These are phyloP conservation scores for Candida qinlingensis DNA, from an alignment of 805 yeast genomes.

Conservation along the genomic window DNA sequence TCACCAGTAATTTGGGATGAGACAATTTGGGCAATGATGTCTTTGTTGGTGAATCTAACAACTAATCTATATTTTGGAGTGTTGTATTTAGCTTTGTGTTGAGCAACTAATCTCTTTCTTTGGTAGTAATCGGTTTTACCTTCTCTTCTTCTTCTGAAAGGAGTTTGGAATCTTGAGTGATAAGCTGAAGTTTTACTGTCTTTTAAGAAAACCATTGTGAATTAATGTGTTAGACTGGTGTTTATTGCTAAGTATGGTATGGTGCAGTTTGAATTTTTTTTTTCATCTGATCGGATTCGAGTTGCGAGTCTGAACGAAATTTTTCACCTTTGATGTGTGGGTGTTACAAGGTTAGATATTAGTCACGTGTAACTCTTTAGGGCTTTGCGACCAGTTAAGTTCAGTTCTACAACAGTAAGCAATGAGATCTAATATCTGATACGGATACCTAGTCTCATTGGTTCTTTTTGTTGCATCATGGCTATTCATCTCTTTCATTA, in stretches of 20 bases:
- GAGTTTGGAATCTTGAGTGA: slow-evolving; percentile 99
- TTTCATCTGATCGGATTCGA: background rate
- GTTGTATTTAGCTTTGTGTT: slow-evolving; percentile 99
- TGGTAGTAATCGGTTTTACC: slow-evolving; percentile 99
- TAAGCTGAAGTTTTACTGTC: slow-evolving; percentile 80
- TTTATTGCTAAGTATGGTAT: background rate
- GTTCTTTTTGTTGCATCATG: too few relatives aligned
- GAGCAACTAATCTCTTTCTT: slow-evolving; percentile 98
- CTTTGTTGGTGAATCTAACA: slow-evolving; percentile 99
- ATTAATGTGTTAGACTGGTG: background rate
- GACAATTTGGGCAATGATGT: slow-evolving; percentile 95
- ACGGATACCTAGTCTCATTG: too few relatives aligned
- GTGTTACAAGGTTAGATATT: background rate
- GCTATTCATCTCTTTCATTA: too few relatives aligned
- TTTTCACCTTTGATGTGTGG: slow-evolving; percentile 9
- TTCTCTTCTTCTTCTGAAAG: slow-evolving; percentile 99
- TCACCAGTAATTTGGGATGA: slow-evolving; percentile 98
- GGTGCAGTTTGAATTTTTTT: background rate
- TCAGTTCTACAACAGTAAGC: background rate
- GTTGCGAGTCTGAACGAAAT: background rate
- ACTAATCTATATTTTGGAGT: slow-evolving; percentile 99
- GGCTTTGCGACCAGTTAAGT: background rate
- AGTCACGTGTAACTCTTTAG: background rate
- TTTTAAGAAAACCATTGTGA: slow-evolving; percentile 72
- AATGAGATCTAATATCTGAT: too few relatives aligned